Evolutionary conservation across 306 rosid species (phyloP).

Genomic region (Glycine latifolia): DNA sequence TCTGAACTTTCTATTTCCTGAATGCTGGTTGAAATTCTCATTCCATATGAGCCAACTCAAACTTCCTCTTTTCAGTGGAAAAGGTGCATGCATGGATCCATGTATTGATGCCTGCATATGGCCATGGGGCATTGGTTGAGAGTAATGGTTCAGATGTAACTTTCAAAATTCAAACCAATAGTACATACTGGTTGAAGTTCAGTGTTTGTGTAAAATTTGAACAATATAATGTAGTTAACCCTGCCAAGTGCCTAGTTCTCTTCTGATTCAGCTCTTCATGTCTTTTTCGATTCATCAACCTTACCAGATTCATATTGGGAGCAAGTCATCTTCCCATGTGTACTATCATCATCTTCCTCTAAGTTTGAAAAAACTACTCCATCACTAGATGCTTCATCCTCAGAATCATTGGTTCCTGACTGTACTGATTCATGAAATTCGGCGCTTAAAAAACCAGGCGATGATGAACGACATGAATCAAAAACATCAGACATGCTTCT

Average conservation of each 20-base stretch:
- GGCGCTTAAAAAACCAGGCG: constrained; percentile 11
- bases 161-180: constrained; percentile 38
- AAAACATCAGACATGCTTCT: constrained; percentile 49
- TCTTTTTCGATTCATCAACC: constrained; percentile 34
- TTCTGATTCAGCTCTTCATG: constrained; percentile 22
- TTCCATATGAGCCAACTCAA: constrained; percentile 44
- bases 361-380: constrained; percentile 48
- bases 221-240: constrained; percentile 23
- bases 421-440: constrained; percentile 42
- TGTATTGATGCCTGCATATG: constrained; percentile 11
- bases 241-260: constrained; percentile 29
- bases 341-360: constrained; percentile 36
- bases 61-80: constrained; percentile 24
- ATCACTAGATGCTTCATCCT: constrained; percentile 41
- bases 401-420: constrained; percentile 49
- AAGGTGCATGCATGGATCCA: constrained; percentile 6
- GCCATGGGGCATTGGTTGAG: background rate
- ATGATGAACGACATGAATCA: constrained; percentile 53
- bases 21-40: constrained; percentile 28
- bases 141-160: constrained; percentile 26
- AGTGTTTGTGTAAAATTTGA: constrained; percentile 19
- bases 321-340: constrained; percentile 5
- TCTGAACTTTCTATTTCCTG: constrained; percentile 11
- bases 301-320: constrained; percentile 38
- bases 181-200: constrained; percentile 10